Evolutionary conservation across 1,139 yeast species (phyloP).

Genomic region (Lodderomyces oxycetoniae): DNA sequence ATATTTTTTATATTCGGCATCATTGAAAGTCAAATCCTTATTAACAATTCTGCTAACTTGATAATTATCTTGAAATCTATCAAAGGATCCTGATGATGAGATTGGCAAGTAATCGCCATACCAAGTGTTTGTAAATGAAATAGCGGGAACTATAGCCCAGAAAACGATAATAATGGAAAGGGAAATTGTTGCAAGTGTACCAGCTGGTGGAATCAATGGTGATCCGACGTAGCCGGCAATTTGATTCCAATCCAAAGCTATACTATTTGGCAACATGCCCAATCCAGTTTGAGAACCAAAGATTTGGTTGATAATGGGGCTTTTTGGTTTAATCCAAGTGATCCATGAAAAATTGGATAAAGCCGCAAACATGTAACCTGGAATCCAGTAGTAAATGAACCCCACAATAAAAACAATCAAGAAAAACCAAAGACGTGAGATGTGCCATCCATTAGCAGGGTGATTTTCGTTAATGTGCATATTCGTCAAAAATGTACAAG

Average conservation of each 20-base stretch:
- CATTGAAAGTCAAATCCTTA: slow-evolving; percentile 36
- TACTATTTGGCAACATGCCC: slow-evolving; percentile 50
- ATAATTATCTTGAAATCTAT: slow-evolving; percentile 31
- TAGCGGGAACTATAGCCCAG: slow-evolving; percentile 42
- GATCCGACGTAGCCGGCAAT: slow-evolving; percentile 54
- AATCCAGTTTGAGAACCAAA: slow-evolving; percentile 58
- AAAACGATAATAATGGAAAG: slow-evolving; percentile 39
- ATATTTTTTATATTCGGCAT: slow-evolving; percentile 39
- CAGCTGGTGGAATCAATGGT: slow-evolving; percentile 66
- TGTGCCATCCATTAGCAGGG: slow-evolving; percentile 41
- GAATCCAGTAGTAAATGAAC: slow-evolving; percentile 41
- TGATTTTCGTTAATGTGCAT: slow-evolving; percentile 60
- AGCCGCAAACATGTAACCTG: slow-evolving; percentile 38
- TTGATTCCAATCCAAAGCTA: slow-evolving; percentile 45
- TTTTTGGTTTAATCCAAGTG: slow-evolving; percentile 39
- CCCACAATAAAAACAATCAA: slow-evolving; percentile 23
- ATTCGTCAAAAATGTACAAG: slow-evolving; percentile 47
- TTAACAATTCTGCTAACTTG: slow-evolving; percentile 42
- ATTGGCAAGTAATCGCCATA: slow-evolving; percentile 42
- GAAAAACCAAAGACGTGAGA: slow-evolving; percentile 35
- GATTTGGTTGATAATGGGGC: slow-evolving; percentile 53
- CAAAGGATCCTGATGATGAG: slow-evolving; percentile 36
- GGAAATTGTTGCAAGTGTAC: slow-evolving; percentile 49
- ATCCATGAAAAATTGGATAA: slow-evolving; percentile 35
- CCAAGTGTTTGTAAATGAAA: slow-evolving; percentile 41